These are phyloP conservation scores for Lepidium campestre DNA, from an alignment of 441 rosid species.

Conservation along the genomic window DNA sequence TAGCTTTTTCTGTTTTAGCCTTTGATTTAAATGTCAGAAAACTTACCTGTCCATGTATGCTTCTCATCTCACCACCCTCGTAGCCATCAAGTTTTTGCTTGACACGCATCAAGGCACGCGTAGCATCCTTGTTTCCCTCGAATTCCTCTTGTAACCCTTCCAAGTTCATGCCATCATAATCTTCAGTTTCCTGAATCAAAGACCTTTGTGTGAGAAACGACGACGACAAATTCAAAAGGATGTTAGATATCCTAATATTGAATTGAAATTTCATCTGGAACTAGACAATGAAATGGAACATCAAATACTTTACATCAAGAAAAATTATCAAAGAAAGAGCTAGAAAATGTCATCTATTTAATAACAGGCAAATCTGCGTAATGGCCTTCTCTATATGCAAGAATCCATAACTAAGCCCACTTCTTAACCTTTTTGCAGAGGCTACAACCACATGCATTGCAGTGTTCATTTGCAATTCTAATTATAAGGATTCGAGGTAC, in stretches of 20 bases:
- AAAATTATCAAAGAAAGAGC: neutral
- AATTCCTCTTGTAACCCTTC: constrained; percentile 67
- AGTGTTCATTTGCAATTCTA: neutral
- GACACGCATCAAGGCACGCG: constrained; percentile 90
- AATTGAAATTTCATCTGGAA: neutral
- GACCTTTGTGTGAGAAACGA: neutral
- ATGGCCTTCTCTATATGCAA: neutral
- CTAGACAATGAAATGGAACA: neutral
- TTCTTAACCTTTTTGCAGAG: neutral
- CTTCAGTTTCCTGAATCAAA: constrained; percentile 63
- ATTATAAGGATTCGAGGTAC: constrained; percentile 35
- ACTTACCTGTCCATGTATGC: constrained; percentile 89
- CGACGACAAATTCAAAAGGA: neutral
- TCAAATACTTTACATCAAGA: neutral
- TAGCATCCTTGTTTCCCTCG: constrained; percentile 94
- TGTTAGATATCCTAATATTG: neutral
- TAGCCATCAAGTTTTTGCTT: constrained; percentile 98
- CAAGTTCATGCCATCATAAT: constrained; percentile 58
- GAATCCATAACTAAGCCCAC: neutral
- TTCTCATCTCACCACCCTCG: constrained; percentile 95
- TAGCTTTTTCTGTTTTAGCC: neutral
- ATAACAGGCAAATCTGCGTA: neutral
- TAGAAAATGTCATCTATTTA: neutral
- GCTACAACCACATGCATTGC: neutral
- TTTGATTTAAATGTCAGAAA: neutral